Base-by-base conservation (phyloP, 495 filamentous ascomycete species). In the Terfezia boudieri region DNA sequence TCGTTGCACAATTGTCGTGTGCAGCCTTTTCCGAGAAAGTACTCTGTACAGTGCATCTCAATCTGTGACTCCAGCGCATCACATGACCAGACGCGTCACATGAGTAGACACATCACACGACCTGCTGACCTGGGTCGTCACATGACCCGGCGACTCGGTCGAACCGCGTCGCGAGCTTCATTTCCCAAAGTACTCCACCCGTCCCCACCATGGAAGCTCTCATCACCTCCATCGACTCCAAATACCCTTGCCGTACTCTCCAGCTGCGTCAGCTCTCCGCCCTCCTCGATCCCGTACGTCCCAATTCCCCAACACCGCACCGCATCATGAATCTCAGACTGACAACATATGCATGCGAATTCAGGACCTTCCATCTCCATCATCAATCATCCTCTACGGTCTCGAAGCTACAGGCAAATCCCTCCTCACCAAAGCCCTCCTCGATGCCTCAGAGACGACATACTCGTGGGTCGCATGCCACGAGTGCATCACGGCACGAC, bases 341-440 rank as follows among this genome's bases (percentile, higher is more conserved):
- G 41, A 14, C 14, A 14, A 46, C 8, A 43, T 46, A 5, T 46
- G 41, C 41, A 46, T 46, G 4, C 12, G 12, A 5, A 46, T 46
- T 46, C 17, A 46, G 41, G 12, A 14, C 17, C 41, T 46, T 20
- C 41, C 41, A 4, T 46, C 41, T 0, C 62, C 62, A 22, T 50
- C 56, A 51, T 53, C 62, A 46, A 59, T 96, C 3, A 78, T 94
- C 7, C 67, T 90, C 49, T 77, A 96, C 61, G 90, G 90, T 17
- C 77, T 86, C n/a, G 79, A 86, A 58, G 80, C 86, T n/a, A 95
- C 89, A 0, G 92, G 90, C 57, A 96, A 95, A 69, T 83, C 76
- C 26, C 74, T 76, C 52, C 76, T 94, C 51, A 69, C 83, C 22
- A 69, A 71, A 46, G 70, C 73, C 9, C 70, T 90, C 16, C 75